Evolutionary conservation across 805 yeast genomes (phyloP).

Genomic region (Yarrowia keelungensis): DNA sequence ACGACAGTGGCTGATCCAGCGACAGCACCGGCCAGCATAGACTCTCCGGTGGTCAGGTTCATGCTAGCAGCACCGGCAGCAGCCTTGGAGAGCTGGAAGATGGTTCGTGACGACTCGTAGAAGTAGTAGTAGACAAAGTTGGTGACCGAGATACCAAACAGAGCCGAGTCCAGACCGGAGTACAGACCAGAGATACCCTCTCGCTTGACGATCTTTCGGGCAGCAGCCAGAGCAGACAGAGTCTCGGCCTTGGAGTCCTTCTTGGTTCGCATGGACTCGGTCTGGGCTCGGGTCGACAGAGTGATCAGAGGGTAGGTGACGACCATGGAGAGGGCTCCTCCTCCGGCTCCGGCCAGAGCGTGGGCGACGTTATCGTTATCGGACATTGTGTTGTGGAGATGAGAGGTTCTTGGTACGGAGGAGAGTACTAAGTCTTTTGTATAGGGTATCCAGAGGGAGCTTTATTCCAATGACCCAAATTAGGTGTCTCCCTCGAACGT

Average conservation of each 20-base stretch:
- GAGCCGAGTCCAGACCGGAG: conserved; percentile 86
- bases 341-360: conserved; percentile 94
- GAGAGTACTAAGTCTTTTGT: background rate
- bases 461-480: conserved; percentile 19
- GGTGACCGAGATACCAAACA: conserved; percentile 83
- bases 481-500: conserved; percentile 6
- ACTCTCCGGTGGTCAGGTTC: conserved; percentile 63
- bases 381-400: conserved; percentile 10
- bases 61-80: conserved; percentile 48
- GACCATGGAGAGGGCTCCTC: conserved; percentile 86
- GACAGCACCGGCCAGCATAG: conserved; percentile 78
- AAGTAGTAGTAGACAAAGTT: conserved; percentile 91
- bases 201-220: conserved; percentile 57
- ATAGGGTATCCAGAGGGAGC: conserved; percentile 13
- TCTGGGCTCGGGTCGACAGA: conserved; percentile 86
- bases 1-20: conserved; percentile 88
- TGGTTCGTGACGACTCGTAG: conserved; percentile 69
- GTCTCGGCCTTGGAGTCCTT: conserved; percentile 43
- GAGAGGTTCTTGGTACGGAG: too few species aligned
- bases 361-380: conserved; percentile 64
- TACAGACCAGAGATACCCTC: conserved; percentile 76
- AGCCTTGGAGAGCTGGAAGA: conserved; percentile 43
- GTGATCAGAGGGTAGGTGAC: conserved; percentile 91
- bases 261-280: conserved; percentile 53
- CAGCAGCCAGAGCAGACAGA: conserved; percentile 51